phyloP scores from a whole-genome alignment of 2,329 filamentous ascomycete species.

The Diaporthe citri region DNA sequence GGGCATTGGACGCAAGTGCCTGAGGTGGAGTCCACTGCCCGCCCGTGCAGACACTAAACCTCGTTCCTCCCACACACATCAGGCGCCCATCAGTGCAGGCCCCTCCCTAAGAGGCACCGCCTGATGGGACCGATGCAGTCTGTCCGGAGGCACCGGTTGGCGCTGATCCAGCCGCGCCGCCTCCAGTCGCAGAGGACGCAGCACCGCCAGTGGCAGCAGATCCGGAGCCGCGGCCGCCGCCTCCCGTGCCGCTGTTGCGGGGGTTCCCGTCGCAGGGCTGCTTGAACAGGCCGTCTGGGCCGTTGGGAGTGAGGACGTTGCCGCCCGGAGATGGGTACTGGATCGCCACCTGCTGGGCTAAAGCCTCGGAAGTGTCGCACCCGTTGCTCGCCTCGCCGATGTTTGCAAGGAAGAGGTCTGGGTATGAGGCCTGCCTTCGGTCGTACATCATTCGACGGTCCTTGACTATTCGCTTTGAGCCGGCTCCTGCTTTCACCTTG shows the following conservation, averaged over 20 bases:
- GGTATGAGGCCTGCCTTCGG: conserved; percentile 64
- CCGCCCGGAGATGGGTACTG: conserved; percentile 74
- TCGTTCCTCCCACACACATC: conserved; percentile 31
- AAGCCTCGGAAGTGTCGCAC: conserved; percentile 65
- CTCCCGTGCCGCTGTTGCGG: conserved; percentile 32
- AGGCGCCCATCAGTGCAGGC: conserved; percentile 34
- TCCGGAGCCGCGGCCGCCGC: not conserved
- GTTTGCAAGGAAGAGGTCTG: conserved; percentile 79
- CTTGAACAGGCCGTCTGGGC: conserved; percentile 48
- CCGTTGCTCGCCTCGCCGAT: conserved; percentile 57
- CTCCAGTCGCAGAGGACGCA: not conserved
- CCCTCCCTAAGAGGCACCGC: not conserved
- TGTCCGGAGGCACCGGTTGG: not conserved
- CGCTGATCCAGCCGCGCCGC: not conserved
- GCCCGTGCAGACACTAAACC: conserved; percentile 37
- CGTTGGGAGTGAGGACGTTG: conserved; percentile 59
- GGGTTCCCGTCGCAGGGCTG: conserved; percentile 50
- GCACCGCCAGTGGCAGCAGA: conserved; percentile 4
- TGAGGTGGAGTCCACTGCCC: conserved; percentile 35
- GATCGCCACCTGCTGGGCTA: conserved; percentile 57
- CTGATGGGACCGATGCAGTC: not conserved
- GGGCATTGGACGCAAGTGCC: conserved; percentile 18
- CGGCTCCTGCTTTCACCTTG: conserved; percentile 57
- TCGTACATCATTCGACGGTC: conserved; percentile 42
- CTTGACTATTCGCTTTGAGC: conserved; percentile 39